Evolutionary conservation across 768 basidiomycete species (phyloP).

Genomic region (Plicaturopsis crispa): DNA sequence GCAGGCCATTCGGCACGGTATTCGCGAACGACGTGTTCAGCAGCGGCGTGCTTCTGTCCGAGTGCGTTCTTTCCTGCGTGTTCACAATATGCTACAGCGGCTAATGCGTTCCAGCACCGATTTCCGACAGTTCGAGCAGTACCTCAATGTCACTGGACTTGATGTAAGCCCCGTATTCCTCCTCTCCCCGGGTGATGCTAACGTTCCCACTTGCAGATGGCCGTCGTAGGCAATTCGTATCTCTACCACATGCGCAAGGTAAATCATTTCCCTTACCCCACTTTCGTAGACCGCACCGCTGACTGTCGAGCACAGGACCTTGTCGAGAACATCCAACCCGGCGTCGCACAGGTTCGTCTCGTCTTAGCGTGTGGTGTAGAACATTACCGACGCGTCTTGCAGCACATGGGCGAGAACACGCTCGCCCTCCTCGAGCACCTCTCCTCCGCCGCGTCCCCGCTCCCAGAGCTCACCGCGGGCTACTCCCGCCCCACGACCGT

Average conservation of each 20-base stretch:
- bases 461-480: slow-evolving; percentile 53
- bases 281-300: slow-evolving; percentile 5
- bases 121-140: slow-evolving; percentile 89
- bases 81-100: background rate
- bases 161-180: slow-evolving; percentile 47
- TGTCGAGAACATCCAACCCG: slow-evolving; percentile 77
- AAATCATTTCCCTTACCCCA: slow-evolving; percentile 3
- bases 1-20: slow-evolving; percentile 80
- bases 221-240: slow-evolving; percentile 87
- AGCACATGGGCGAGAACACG: slow-evolving; percentile 89
- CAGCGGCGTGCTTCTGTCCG: slow-evolving; percentile 83
- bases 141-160: slow-evolving; percentile 83
- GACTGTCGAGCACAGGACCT: slow-evolving; percentile 38
- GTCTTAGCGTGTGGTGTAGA: too few species aligned
- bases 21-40: slow-evolving; percentile 90
- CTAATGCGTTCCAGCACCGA: slow-evolving; percentile 58
- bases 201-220: slow-evolving; percentile 51
- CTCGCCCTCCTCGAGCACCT: slow-evolving; percentile 74
- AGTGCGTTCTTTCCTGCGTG: slow-evolving; percentile 40
- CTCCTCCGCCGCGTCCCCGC: slow-evolving; percentile 58
- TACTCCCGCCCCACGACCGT: slow-evolving; percentile 55
- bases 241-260: slow-evolving; percentile 91
- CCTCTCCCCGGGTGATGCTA: background rate
- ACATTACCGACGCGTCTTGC: slow-evolving; percentile 4
- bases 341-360: slow-evolving; percentile 54